Evolutionary conservation across 345 rosid genomes (phyloP).

Genomic region (Leavenworthia alabamica): DNA sequence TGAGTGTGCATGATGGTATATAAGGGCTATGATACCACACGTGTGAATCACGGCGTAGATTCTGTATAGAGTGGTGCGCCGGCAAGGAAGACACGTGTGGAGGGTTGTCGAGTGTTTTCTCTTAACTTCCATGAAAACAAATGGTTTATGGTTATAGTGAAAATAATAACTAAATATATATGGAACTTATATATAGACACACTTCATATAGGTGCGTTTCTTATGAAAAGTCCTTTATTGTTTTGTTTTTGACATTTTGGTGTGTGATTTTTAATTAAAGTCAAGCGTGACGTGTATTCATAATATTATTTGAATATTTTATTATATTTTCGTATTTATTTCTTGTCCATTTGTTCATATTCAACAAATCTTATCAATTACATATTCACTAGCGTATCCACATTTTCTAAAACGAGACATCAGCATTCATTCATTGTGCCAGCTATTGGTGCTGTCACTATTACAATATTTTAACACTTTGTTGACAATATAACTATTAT

Average conservation of each 20-base stretch:
- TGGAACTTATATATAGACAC: neutral
- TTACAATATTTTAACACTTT: no score
- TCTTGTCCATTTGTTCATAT: no score
- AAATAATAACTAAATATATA: neutral
- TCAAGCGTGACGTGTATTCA: no score
- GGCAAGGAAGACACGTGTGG: slow-evolving; percentile 34
- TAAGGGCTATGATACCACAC: slow-evolving; percentile 43
- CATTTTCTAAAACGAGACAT: no score
- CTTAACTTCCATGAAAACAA: neutral
- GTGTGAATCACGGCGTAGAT: slow-evolving; percentile 42
- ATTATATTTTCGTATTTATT: no score
- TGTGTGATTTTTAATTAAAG: neutral
- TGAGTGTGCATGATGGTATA: slow-evolving; percentile 38
- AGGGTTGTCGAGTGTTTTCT: slow-evolving; percentile 30
- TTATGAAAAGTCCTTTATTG: no score
- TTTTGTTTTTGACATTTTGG: neutral
- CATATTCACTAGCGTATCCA: no score
- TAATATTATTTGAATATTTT: no score
- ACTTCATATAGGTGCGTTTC: neutral
- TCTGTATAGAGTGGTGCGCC: slow-evolving; percentile 37
- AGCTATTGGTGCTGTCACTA: no score
- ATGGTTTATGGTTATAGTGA: neutral
- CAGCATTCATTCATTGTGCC: no score
- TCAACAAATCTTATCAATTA: no score
- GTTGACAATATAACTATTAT: no score